Evolutionary conservation across 257 asterid species (phyloP).

Genomic region (Jasminum sambac): DNA sequence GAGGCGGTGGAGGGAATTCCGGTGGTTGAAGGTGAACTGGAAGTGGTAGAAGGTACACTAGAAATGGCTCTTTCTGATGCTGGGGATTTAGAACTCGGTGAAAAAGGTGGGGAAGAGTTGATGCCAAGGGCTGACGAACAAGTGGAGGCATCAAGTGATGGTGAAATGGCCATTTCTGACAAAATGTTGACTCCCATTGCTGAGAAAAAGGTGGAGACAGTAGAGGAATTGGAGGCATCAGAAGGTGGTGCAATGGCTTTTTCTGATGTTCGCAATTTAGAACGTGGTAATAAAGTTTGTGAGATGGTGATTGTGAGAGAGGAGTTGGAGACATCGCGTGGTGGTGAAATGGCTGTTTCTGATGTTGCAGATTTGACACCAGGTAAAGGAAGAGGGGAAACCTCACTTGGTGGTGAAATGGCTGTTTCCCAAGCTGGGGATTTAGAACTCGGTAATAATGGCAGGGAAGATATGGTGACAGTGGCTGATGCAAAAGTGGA

Average conservation of each 20-base stretch:
- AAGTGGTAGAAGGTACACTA: slow-evolving; percentile 13
- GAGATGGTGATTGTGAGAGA: slow-evolving; percentile 12
- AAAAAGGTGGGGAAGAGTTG: slow-evolving; percentile 22
- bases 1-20: not conserved
- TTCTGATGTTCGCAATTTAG: too few relatives aligned
- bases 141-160: slow-evolving; percentile 2
- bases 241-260: too few relatives aligned
- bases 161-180: not conserved
- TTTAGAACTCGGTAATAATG: not conserved
- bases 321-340: slow-evolving; percentile 8
- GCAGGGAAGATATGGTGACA: slow-evolving; percentile 21
- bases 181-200: too few relatives aligned
- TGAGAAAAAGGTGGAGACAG: too few relatives aligned
- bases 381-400: slow-evolving; percentile 14
- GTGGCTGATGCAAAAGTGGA: slow-evolving; percentile 22
- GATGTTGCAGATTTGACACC: slow-evolving; percentile 9
- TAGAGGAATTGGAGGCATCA: too few relatives aligned
- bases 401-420: not conserved
- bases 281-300: too few relatives aligned
- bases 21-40: slow-evolving; percentile 21
- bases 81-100: not conserved
- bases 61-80: not conserved
- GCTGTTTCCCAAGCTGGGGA: slow-evolving; percentile 15
- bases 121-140: slow-evolving; percentile 18
- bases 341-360: not conserved